These are phyloP conservation scores for Mallotus repandus DNA, from an alignment of 441 rosid genomes.

Conservation along the genomic window DNA sequence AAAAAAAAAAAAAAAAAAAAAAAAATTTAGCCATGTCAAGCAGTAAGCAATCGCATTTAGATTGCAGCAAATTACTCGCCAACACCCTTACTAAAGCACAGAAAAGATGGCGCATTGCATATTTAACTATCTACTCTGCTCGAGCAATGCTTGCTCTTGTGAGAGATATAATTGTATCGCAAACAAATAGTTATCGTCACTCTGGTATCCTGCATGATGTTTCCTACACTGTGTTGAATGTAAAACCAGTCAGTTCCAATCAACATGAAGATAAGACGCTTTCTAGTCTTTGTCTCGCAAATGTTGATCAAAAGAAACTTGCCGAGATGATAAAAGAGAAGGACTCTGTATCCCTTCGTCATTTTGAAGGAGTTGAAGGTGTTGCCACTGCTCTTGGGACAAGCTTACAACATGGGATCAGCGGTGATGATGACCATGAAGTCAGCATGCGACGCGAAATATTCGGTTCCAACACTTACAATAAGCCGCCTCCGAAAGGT, in stretches of 20 bases:
- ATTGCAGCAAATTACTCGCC: slow-evolving; percentile 27
- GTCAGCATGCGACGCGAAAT: too few species aligned
- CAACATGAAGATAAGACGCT: slow-evolving; percentile 22
- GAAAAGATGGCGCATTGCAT: slow-evolving; percentile 68
- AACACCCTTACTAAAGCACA: slow-evolving; percentile 46
- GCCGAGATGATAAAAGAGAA: slow-evolving; percentile 41
- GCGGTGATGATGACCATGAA: too few species aligned
- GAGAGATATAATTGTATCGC: slow-evolving; percentile 32
- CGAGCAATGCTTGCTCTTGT: slow-evolving; percentile 58
- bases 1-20: too few species aligned
- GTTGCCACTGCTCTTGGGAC: slow-evolving; percentile 55
- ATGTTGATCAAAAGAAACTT: slow-evolving; percentile 32
- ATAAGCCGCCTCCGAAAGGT: slow-evolving; percentile 60
- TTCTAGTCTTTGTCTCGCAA: slow-evolving; percentile 29
- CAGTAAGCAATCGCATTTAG: too few species aligned
- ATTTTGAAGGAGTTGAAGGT: slow-evolving; percentile 49
- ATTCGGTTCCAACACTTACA: too few species aligned
- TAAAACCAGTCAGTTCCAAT: slow-evolving; percentile 25
- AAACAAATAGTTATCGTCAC: slow-evolving; percentile 16
- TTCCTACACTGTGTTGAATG: slow-evolving; percentile 31
- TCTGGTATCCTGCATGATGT: slow-evolving; percentile 26
- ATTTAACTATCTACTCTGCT: slow-evolving; percentile 43
- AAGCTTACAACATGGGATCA: slow-evolving; percentile 47
- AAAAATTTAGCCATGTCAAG: too few species aligned
- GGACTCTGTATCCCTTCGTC: slow-evolving; percentile 28